These are phyloP conservation scores for Cladochytrium replicatum DNA, from an alignment of 192 early-diverging fungal species.

Conservation along the genomic window DNA sequence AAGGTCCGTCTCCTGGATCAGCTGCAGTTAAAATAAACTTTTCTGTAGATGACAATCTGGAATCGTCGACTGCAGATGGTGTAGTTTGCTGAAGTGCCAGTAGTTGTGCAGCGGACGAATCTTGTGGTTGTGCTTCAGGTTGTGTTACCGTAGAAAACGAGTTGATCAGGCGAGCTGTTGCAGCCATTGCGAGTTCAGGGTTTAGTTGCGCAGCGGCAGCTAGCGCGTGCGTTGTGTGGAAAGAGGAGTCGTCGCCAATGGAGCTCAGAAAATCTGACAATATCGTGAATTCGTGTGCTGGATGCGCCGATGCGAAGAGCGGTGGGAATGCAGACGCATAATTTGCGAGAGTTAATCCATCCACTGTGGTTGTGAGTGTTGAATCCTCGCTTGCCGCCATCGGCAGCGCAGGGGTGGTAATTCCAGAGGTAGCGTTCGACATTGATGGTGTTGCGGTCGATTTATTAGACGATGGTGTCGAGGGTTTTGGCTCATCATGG, in stretches of 20 bases:
- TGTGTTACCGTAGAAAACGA: not conserved
- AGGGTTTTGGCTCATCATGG: conserved; percentile 52
- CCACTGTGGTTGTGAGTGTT: conserved; percentile 15
- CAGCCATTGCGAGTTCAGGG: conserved; percentile 7
- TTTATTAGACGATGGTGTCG: conserved; percentile 19
- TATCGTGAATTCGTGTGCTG: conserved; percentile 74
- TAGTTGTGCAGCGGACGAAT: conserved; percentile 9
- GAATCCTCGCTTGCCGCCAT: no score
- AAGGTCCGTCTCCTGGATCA: conserved; percentile 73
- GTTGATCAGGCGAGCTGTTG: conserved; percentile 3
- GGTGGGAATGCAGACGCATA: conserved; percentile 38
- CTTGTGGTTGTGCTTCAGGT: conserved; percentile 1
- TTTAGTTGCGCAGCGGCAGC: not conserved
- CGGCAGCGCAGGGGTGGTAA: no score
- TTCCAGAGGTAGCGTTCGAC: conserved; percentile 24
- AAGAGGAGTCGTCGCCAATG: conserved; percentile 8
- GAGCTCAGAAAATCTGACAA: conserved; percentile 46
- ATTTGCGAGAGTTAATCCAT: no score
- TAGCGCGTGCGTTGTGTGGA: not conserved
- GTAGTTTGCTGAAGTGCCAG: not conserved
- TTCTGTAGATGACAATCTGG: conserved; percentile 50
- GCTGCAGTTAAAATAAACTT: conserved; percentile 88
- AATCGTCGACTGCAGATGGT: conserved; percentile 10
- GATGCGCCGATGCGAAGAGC: conserved; percentile 66
- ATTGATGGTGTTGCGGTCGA: no score